A percentile compares a stretch with the other conserved stretches of the same genome.
Evolutionary conservation across 108 stramenopile genomes (phyloP).

Genomic region (Discostella pseudostelligera): DNA sequence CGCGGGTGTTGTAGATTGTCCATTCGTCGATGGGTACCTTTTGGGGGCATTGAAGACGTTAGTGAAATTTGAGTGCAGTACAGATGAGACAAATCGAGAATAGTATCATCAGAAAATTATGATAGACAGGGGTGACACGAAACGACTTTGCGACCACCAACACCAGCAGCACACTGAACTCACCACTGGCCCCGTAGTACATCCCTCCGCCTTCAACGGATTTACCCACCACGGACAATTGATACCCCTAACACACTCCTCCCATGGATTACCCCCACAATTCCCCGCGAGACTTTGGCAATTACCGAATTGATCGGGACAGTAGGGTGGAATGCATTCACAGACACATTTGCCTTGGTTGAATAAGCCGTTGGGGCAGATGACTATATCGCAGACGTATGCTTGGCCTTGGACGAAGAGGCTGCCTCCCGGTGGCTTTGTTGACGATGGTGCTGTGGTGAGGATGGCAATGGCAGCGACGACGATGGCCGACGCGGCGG

Average conservation of each 20-base stretch:
- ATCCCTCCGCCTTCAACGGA: constrained; percentile 13
- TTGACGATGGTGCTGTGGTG: too few species aligned
- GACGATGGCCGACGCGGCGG: too few species aligned
- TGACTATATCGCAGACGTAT: not conserved
- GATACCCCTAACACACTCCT: constrained; percentile 19
- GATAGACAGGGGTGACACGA: too few species aligned
- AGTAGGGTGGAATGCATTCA: constrained; percentile 36
- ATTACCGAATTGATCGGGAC: constrained; percentile 19
- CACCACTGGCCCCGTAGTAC: constrained; percentile 28
- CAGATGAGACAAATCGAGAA: not conserved
- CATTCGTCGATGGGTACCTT: constrained; percentile 33
- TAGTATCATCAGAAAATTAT: not conserved
- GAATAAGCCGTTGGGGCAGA: constrained; percentile 22
- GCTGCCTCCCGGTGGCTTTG: too few species aligned
- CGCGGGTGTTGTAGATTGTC: constrained; percentile 11
- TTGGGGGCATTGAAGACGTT: constrained; percentile 19
- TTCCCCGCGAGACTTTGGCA: constrained; percentile 9
- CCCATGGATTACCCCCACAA: constrained; percentile 36
- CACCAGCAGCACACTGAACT: not conserved
- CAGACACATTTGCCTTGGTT: constrained; percentile 26
- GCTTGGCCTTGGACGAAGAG: not conserved
- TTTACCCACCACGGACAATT: constrained; percentile 43
- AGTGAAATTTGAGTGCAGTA: constrained; percentile 14
- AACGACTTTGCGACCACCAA: not conserved
- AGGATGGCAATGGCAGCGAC: too few species aligned